Base-by-base conservation (phyloP, 2,329 filamentous ascomycete genomes). In the Penicillium expansum region DNA sequence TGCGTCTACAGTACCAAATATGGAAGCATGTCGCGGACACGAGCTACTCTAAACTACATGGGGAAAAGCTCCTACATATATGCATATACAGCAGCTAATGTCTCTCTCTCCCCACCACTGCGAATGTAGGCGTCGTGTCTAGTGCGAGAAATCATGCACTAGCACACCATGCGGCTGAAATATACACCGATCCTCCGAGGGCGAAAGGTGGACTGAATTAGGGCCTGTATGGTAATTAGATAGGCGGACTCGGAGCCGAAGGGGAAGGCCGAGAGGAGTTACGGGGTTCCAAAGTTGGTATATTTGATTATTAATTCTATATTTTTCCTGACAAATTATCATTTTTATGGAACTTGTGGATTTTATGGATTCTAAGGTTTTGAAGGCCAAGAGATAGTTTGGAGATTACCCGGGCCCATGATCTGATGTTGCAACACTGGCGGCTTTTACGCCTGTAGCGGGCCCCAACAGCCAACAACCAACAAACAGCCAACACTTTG, bases 391-490 rank as follows among this genome's bases (percentile, higher is more conserved):
- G 27, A 22, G n/a, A 41, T 50, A 24, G 37, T 37, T 47, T 51
- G 37, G 38, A 33, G 39, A 35, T 44, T 52, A 35, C 38, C 52
- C n/a, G 45, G 22, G n/a, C 30, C 45, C 38, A 50, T 44, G 48
- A 56, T 52, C 48, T 35, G 35, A 39, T 52, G 54, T 33, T 45
- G 52, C 52, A 55, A 48, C 27, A 39, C 33, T 39, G 44, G 52
- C 45, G 53, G 48, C n/a, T 35, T 39, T 43, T 41, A 18, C 52
- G 50, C 39, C 41, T 47, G 35, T 35, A 16, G 49, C 49, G 49
- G 30, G 22, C 32, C 32, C 27, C 35, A 42, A 27, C 14, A 9
- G 20, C 38, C 24, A 38, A 20, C 41, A 37, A n/a, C 38, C 24
- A 52, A 43, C 30, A 16, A 38, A 20, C 41, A 37, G 24, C 38